Conservation (phyloP, 257 asterid genomes). For the Nemophila menziesii region DNA sequence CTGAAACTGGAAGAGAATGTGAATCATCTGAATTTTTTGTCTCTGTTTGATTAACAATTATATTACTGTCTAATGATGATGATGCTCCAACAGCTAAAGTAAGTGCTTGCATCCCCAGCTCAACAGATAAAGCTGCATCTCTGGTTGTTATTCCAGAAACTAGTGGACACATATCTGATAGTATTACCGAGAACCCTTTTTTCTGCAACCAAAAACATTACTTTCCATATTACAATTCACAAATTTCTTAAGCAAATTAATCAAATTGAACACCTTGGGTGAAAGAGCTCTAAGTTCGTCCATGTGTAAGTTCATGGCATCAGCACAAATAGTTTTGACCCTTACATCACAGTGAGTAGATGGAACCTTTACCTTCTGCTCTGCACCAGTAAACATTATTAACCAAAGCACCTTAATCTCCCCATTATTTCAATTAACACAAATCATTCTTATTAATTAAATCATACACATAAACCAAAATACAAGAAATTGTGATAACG, state of each 20-base stretch:
- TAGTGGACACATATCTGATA: conserved; percentile 85
- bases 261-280: conserved; percentile 38
- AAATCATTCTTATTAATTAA: not conserved
- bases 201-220: conserved; percentile 31
- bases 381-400: conserved; percentile 26
- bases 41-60: too few relatives aligned
- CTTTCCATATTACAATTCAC: not conserved
- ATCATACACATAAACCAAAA: not conserved
- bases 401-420: not conserved
- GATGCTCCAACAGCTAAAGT: conserved; percentile 61
- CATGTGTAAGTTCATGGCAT: conserved; percentile 48
- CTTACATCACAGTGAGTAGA: conserved; percentile 65
- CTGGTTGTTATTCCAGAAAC: conserved; percentile 75
- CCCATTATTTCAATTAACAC: not conserved
- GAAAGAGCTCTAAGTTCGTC: conserved; percentile 55
- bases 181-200: conserved; percentile 67
- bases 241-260: too few relatives aligned
- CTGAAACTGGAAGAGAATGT: conserved; percentile 9
- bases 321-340: conserved; percentile 67
- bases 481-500: not conserved
- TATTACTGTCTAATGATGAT: conserved; percentile 11
- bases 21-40: conserved; percentile 8
- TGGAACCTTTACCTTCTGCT: conserved; percentile 92
- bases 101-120: conserved; percentile 71
- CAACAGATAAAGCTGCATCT: conserved; percentile 74